Base-by-base conservation (phyloP, 2,329 filamentous ascomycete genomes). In the Ophiostoma sp. region DNA sequence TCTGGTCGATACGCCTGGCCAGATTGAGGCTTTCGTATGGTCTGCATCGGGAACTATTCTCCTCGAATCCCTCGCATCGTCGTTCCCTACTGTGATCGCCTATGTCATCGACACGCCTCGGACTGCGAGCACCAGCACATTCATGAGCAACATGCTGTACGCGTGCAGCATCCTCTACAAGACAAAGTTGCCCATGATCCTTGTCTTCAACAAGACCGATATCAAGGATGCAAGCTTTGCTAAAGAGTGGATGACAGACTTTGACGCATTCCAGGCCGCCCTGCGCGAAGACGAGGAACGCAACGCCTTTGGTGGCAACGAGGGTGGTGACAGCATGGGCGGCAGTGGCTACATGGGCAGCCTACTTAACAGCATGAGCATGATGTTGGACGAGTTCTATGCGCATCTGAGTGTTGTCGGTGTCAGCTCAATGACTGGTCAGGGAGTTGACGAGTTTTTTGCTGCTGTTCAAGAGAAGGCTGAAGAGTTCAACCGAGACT, bases 61-160 rank as follows among this genome's bases (percentile, higher is more conserved):
- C 20, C 89, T 99, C 67, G 94, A 96, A 78, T 94, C 92, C 17
- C 85, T 99, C 68, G 95, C 96, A 0, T 95, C 92, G 4, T 93
- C 91, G 0, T 98, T 99, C 78, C 95, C 96, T 0, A 99, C 96
- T 0, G 93, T 99, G 57, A 93, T 99, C 75, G 95, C 95, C 70
- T 99, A 98, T 81, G 87, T 99, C 72, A 97, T 99, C 79, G 95
- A 99, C 80, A 99, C 95, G 1, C 95, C 96, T 3, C 89, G 95
- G 69, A 96, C 94, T 17, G 89, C 91, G 48, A 96, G 93, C 54
- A 98, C 95, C 0, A 94, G 91, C 73, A 99, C 95, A 0, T 99
- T 99, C 81, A 99, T 99, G 95, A 96, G 92, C 79, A 99, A 99
- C 81, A 99, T 99, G 95, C 89, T 99, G 62, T 99, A 99, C 80